phyloP scores from a whole-genome alignment of 2,329 filamentous ascomycete species.

The Calonectria fujianensis region DNA sequence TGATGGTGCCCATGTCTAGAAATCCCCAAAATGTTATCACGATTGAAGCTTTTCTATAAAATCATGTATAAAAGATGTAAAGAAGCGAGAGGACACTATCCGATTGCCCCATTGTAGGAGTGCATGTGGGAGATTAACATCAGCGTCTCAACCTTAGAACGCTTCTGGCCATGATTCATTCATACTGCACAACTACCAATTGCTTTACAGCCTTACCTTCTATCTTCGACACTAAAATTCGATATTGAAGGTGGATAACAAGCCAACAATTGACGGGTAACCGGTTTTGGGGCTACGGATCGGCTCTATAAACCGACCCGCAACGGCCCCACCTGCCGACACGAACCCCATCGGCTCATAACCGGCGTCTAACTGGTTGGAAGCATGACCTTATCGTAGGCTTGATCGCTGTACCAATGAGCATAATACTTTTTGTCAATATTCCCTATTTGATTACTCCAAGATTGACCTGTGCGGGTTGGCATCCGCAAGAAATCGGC shows the following conservation, averaged over 20 bases:
- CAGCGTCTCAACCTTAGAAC: too few species aligned
- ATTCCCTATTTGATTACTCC: background rate
- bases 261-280: background rate
- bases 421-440: background rate
- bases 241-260: too few species aligned
- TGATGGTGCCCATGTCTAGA: too few species aligned
- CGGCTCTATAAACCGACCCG: background rate
- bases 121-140: too few species aligned
- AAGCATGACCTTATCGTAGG: background rate
- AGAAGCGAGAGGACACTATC: too few species aligned
- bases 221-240: background rate
- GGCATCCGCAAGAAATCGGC: background rate
- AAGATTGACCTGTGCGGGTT: background rate
- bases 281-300: background rate
- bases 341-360: background rate
- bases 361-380: background rate
- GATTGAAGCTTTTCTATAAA: too few species aligned
- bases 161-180: background rate
- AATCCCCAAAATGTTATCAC: too few species aligned
- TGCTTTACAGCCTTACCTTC: background rate
- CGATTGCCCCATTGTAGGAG: too few species aligned
- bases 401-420: background rate
- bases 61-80: too few species aligned
- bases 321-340: slow-evolving; percentile 7
- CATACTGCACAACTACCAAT: background rate